phyloP scores from a whole-genome alignment of 352 stramenopile species.

The Thraustochytrium striatum region DNA sequence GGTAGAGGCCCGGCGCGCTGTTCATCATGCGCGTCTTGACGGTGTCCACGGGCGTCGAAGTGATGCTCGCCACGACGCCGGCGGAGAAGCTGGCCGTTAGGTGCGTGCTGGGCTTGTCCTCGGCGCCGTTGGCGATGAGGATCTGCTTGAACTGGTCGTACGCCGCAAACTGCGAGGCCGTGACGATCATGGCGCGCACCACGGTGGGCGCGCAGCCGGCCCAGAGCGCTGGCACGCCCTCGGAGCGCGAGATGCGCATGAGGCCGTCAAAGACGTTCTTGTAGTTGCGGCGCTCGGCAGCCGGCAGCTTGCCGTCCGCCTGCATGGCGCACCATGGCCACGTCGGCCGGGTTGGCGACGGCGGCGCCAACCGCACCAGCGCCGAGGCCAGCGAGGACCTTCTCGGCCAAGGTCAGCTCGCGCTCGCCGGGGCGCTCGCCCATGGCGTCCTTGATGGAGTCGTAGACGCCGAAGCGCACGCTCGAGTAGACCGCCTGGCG shows the following conservation, averaged over 20 bases:
- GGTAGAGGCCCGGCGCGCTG: constrained; percentile 75
- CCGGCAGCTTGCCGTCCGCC: constrained; percentile 67
- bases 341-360: constrained; percentile 70
- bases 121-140: constrained; percentile 60
- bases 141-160: constrained; percentile 73
- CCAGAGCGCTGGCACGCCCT: constrained; percentile 64
- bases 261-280: constrained; percentile 66
- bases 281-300: constrained; percentile 77
- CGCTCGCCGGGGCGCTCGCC: constrained; percentile 58
- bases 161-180: constrained; percentile 66
- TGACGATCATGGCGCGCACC: constrained; percentile 67
- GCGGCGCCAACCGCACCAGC: constrained; percentile 64
- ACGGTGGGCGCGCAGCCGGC: constrained; percentile 66
- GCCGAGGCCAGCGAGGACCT: constrained; percentile 64
- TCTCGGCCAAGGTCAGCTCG: constrained; percentile 48
- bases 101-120: constrained; percentile 66
- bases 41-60: constrained; percentile 69
- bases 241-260: constrained; percentile 62
- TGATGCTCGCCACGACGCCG: constrained; percentile 65
- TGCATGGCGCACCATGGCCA: constrained; percentile 74
- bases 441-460: constrained; percentile 68
- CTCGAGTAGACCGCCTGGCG: constrained; percentile 70
- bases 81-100: constrained; percentile 69
- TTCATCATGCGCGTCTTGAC: constrained; percentile 80
- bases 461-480: constrained; percentile 71